Conservation (phyloP, 305 asterid genomes). For the Solanum hybrid region DNA sequence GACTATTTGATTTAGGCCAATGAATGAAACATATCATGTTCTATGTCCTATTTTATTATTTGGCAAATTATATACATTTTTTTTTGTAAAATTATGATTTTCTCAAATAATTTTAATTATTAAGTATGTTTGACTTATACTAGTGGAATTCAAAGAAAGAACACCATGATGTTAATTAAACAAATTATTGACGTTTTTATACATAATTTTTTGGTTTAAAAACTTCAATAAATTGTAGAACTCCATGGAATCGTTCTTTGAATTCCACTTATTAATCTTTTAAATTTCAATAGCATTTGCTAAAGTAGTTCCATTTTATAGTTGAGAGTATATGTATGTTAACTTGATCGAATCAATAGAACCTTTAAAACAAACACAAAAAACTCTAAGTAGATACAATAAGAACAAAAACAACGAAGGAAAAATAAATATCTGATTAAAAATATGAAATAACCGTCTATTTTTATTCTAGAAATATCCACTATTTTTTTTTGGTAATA, state of each 20-base stretch:
- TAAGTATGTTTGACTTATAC: neutral
- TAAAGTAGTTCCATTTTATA: neutral
- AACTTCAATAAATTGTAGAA: too few species aligned
- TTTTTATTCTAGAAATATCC: too few species aligned
- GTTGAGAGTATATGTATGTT: neutral
- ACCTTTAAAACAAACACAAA: neutral
- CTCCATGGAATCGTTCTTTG: too few species aligned
- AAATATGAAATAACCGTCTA: neutral
- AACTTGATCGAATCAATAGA: neutral
- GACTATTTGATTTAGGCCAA: neutral
- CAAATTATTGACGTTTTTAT: too few species aligned
- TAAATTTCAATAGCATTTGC: neutral
- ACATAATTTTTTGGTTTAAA: too few species aligned
- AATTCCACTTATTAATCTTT: neutral
- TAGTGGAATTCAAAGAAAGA: neutral
- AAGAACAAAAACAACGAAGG: neutral
- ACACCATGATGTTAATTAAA: too few species aligned
- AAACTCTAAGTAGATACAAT: neutral
- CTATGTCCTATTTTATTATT: neutral
- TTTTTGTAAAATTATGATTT: neutral
- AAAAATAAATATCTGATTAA: too few species aligned
- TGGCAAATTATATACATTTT: neutral
- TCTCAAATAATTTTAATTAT: neutral
- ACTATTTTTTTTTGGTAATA: neutral
- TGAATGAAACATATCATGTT: neutral